Percentiles rank a stretch among this genome's conserved stretches.
phyloP scores from a whole-genome alignment of 1,284 basidiomycete species.

The Papiliotrema laurentii region DNA sequence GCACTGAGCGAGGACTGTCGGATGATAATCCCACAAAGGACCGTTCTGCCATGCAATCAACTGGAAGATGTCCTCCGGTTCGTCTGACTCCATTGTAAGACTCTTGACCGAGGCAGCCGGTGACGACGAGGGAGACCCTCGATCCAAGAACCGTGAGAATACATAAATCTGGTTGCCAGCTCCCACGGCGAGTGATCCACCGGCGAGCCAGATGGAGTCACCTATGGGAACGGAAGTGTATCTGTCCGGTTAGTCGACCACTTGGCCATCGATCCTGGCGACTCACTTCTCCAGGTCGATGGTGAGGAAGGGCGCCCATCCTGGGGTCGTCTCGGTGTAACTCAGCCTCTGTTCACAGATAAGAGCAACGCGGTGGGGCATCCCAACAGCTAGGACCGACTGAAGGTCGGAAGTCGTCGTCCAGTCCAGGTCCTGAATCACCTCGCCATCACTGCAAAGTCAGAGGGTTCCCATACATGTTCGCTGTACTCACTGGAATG shows the following conservation, averaged over 20 bases:
- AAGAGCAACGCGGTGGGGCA: slow-evolving; percentile 68
- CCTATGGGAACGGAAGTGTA: slow-evolving; percentile 70
- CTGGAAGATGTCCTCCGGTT: slow-evolving; percentile 62
- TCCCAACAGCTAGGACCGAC: slow-evolving; percentile 83
- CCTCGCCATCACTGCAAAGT: slow-evolving; percentile 47
- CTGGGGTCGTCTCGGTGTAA: slow-evolving; percentile 74
- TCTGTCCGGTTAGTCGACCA: slow-evolving; percentile 45
- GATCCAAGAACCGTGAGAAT: slow-evolving; percentile 49
- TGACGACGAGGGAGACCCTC: slow-evolving; percentile 31
- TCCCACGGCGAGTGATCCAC: slow-evolving; percentile 62
- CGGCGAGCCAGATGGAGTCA: slow-evolving; percentile 81
- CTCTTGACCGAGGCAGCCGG: slow-evolving; percentile 39
- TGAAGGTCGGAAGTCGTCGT: slow-evolving; percentile 82
- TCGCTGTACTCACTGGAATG: slow-evolving; percentile 57
- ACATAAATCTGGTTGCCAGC: slow-evolving; percentile 74
- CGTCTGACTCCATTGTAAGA: slow-evolving; percentile 15
- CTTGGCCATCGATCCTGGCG: background rate
- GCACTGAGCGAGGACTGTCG: slow-evolving; percentile 85
- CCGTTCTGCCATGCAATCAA: slow-evolving; percentile 75
- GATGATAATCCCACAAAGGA: slow-evolving; percentile 81
- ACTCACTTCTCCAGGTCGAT: slow-evolving; percentile 65
- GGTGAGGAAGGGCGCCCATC: slow-evolving; percentile 69
- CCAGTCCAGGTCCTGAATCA: slow-evolving; percentile 80
- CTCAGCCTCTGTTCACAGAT: slow-evolving; percentile 83
- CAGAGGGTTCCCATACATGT: background rate